Conservation (phyloP, 2,329 filamentous ascomycete genomes). For the Penicillium sp. region DNA sequence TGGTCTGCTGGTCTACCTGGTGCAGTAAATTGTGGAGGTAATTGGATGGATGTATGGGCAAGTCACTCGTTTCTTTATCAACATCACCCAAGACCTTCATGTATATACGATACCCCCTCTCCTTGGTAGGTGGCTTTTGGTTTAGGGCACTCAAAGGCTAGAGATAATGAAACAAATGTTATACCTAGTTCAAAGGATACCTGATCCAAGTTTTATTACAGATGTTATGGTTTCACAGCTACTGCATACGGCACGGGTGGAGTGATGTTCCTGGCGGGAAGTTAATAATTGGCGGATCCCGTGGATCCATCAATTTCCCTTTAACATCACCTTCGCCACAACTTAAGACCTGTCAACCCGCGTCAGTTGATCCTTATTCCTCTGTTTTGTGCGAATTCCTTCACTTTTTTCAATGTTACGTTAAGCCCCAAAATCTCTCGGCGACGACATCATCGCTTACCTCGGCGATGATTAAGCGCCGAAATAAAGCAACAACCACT, state of each 20-base stretch:
- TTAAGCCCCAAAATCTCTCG: conserved; percentile 7
- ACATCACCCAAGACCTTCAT: conserved; percentile 9
- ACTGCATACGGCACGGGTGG: not conserved
- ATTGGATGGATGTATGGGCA: not conserved
- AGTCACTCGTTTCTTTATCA: conserved; percentile 5
- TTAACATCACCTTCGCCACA: not conserved
- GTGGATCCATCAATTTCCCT: conserved; percentile 5
- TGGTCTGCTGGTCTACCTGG: conserved; percentile 32
- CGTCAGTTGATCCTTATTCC: not conserved
- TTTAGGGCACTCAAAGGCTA: conserved; percentile 2
- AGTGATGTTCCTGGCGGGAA: conserved; percentile 10
- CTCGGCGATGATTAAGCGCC: conserved; percentile 27
- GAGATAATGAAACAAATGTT: conserved; percentile 6
- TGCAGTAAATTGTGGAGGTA: conserved; percentile 13
- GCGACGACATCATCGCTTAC: conserved; percentile 6
- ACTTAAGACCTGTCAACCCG: not conserved
- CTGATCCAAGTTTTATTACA: no score
- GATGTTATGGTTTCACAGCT: not conserved
- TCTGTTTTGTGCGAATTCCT: not conserved
- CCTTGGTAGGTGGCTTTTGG: conserved; percentile 14
- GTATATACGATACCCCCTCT: conserved; percentile 24
- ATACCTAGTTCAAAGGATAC: not conserved
- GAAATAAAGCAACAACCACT: conserved; percentile 18
- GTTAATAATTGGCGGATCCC: conserved; percentile 9
- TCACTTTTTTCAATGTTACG: conserved; percentile 10